Evolutionary conservation across 768 basidiomycete species (phyloP), one percentile per base, ranked within the genome.

Genomic region (Suillus subluteus): DNA sequence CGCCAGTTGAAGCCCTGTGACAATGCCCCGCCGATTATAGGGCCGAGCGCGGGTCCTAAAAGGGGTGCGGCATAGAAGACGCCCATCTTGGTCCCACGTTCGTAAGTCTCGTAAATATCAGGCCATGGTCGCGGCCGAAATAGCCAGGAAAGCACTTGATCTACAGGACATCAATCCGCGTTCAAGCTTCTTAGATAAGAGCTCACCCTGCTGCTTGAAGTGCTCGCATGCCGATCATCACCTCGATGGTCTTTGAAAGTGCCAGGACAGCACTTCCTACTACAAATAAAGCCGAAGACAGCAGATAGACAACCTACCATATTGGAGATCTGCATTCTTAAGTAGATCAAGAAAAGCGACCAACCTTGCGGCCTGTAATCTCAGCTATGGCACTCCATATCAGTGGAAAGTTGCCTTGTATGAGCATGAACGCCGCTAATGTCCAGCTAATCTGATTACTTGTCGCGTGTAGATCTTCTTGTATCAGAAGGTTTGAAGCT

Each of bases 31-130:
- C 92, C 92, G 55, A 93, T 70, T 23, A 94, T 83, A 6, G 91
- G 90, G 0, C 91, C 91, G 4, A 92, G 70, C n/a, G 85, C 83
- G 11, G 88, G 87, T 3, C 92, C 93, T 23, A 95, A 84, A 23
- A 94, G 83, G 0, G 92, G 92, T 21, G 93, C 88, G 15, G 88
- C 87, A 69, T 91, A 94, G 76, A 89, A 95, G 9, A 93, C 80
- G 1, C 94, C 94, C 85, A 95, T 90, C 83, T 86, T 90, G 23
- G 84, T 86, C 6, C 94, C 94, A 62, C 93, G 82, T 73, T 93
- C 89, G 13, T 82, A 80, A 0, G 90, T 86, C 32, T 92, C 91
- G 70, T 87, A 94, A 4, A 94, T 88, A 73, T 94, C 92, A 1
- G n/a, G 91, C 91, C 4, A 94, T 79, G 4, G 91, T 91, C 16